phyloP scores from a whole-genome alignment of 345 rosid species.

The Eutrema heterophyllum region DNA sequence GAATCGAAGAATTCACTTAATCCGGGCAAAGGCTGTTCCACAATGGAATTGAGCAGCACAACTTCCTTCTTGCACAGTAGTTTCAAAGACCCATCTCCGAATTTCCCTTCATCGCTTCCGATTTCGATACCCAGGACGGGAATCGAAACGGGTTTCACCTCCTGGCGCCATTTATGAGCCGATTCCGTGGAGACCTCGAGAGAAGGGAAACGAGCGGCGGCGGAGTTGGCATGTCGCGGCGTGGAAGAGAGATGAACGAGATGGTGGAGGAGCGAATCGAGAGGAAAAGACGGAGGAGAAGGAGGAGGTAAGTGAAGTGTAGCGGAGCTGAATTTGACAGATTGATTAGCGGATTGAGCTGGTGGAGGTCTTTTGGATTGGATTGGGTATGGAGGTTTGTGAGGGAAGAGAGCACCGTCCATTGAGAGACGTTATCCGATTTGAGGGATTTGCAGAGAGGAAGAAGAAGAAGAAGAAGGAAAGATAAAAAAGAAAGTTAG shows the following conservation, averaged over 20 bases:
- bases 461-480: not conserved
- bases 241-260: conserved; percentile 71
- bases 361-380: conserved; percentile 38
- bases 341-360: conserved; percentile 23
- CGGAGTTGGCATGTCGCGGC: conserved; percentile 13
- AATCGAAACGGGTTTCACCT: conserved; percentile 30
- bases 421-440: conserved; percentile 33
- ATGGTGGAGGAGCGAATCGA: conserved; percentile 72
- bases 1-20: conserved; percentile 54
- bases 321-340: conserved; percentile 62
- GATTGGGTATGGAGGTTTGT: conserved; percentile 49
- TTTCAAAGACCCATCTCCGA: conserved; percentile 35
- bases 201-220: conserved; percentile 37
- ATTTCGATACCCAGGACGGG: conserved; percentile 28
- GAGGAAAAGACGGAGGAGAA: conserved; percentile 46
- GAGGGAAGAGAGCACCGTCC: conserved; percentile 70
- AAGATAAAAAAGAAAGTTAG: not conserved
- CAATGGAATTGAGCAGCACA: conserved; percentile 41
- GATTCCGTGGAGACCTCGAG: conserved; percentile 36
- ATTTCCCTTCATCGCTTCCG: conserved; percentile 21
- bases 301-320: conserved; percentile 53
- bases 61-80: conserved; percentile 51
- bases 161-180: conserved; percentile 27
- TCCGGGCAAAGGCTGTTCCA: conserved; percentile 45
- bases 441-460: not conserved